These are phyloP conservation scores for Podaxis sp. DNA, from an alignment of 768 basidiomycete genomes.

Conservation along the genomic window DNA sequence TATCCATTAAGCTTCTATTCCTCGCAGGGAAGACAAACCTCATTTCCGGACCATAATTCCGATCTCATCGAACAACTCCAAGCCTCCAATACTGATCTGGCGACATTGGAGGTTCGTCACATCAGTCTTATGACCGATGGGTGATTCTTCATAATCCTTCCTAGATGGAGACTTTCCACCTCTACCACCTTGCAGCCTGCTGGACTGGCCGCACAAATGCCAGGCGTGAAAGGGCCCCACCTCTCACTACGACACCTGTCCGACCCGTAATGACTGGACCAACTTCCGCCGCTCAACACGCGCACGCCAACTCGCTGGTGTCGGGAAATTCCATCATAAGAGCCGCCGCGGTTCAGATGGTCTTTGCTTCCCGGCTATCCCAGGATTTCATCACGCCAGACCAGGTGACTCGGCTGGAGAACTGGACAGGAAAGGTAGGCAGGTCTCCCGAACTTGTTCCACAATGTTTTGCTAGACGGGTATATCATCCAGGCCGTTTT, in stretches of 20 bases:
- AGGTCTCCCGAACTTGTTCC: constrained; percentile 14
- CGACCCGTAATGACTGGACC: constrained; percentile 33
- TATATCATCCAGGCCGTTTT: constrained; percentile 42
- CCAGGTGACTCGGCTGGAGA: constrained; percentile 56
- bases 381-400: constrained; percentile 74
- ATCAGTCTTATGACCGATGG: background rate
- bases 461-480: constrained; percentile 7
- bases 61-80: constrained; percentile 58
- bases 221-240: constrained; percentile 29
- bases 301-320: constrained; percentile 20
- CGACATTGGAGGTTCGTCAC: constrained; percentile 67
- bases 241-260: constrained; percentile 45
- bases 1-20: constrained; percentile 67
- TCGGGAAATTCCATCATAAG: constrained; percentile 42
- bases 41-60: constrained; percentile 73
- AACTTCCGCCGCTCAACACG: constrained; percentile 21
- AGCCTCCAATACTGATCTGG: constrained; percentile 46
- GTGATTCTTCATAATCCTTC: constrained; percentile 6
- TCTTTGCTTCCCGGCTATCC: constrained; percentile 75
- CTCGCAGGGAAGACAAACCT: constrained; percentile 80
- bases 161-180: constrained; percentile 86
- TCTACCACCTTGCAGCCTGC: constrained; percentile 74
- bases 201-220: constrained; percentile 44
- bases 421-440: constrained; percentile 52
- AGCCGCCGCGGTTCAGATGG: constrained; percentile 80